Evolutionary conservation across 2,329 filamentous ascomycete species (phyloP).

Genomic region (Aspergillus transmontanensis): DNA sequence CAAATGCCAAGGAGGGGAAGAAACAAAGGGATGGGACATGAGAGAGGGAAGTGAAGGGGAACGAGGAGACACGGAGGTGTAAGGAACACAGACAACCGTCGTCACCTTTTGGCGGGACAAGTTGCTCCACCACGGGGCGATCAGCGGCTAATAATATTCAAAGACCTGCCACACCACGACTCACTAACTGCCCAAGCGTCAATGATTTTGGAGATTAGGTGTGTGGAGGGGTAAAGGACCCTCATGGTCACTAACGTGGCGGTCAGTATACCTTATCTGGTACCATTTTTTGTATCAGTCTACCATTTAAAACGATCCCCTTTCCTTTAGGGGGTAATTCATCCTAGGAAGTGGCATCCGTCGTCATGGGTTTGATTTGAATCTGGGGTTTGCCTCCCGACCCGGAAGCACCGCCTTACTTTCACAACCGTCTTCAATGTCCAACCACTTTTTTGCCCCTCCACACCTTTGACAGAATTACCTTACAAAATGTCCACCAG

Average conservation of each 20-base stretch:
- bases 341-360: background rate
- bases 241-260: background rate
- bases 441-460: background rate
- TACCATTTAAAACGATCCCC: background rate
- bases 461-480: background rate
- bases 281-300: background rate
- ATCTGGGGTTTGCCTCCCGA: conserved; percentile 7
- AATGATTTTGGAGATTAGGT: background rate
- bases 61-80: conserved; percentile 9
- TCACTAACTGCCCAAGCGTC: background rate
- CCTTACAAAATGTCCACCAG: conserved; percentile 17
- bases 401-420: background rate
- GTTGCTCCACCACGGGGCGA: conserved; percentile 36
- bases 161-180: conserved; percentile 18
- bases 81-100: conserved; percentile 21
- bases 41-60: conserved; percentile 17
- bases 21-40: conserved; percentile 22
- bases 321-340: background rate
- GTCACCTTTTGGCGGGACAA: conserved; percentile 35
- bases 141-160: conserved; percentile 37
- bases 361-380: background rate
- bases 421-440: background rate
- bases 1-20: conserved; percentile 18
- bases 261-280: background rate
- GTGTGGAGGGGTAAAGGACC: background rate